Percentiles rank a stretch among this genome's conserved stretches.
These are phyloP conservation scores for Pseudonitzschia multistriata DNA, from an alignment of 108 stramenopile species.

Conservation along the genomic window DNA sequence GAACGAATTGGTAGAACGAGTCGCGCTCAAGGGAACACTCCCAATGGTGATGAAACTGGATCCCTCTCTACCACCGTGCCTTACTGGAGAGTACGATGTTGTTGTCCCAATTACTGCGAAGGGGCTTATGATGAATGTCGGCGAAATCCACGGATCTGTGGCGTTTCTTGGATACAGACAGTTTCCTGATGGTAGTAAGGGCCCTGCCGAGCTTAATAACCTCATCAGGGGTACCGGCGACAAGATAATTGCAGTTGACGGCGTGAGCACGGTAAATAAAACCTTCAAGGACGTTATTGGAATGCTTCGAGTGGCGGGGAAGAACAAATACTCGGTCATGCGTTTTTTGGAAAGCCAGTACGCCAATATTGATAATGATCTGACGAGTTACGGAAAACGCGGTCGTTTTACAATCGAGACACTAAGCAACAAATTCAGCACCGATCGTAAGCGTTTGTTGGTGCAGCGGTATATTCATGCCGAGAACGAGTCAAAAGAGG, in stretches of 20 bases:
- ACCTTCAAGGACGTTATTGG: constrained; percentile 77
- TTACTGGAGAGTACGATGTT: constrained; percentile 82
- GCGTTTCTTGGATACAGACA: constrained; percentile 72
- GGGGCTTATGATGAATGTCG: constrained; percentile 86
- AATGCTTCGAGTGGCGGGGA: constrained; percentile 60
- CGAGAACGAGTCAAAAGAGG: constrained; percentile 28
- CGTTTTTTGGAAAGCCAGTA: constrained; percentile 59
- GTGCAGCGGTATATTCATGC: constrained; percentile 48
- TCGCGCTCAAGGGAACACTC: constrained; percentile 20
- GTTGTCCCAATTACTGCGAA: constrained; percentile 77
- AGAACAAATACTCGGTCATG: constrained; percentile 69
- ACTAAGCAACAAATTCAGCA: constrained; percentile 53
- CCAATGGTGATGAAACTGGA: constrained; percentile 22
- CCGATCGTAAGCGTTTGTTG: constrained; percentile 68
- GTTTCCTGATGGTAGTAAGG: constrained; percentile 61
- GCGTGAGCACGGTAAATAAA: constrained; percentile 70
- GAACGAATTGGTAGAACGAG: constrained; percentile 30
- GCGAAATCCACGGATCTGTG: constrained; percentile 73
- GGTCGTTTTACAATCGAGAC: constrained; percentile 63
- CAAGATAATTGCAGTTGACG: constrained; percentile 84
- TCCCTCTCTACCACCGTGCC: constrained; percentile 50
- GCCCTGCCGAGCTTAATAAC: constrained; percentile 63
- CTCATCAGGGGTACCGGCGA: constrained; percentile 70
- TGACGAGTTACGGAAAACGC: constrained; percentile 63
- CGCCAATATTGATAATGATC: constrained; percentile 43